Base-by-base conservation (phyloP, 2,329 filamentous ascomycete genomes). In the Acephala macrosclerotiorum region DNA sequence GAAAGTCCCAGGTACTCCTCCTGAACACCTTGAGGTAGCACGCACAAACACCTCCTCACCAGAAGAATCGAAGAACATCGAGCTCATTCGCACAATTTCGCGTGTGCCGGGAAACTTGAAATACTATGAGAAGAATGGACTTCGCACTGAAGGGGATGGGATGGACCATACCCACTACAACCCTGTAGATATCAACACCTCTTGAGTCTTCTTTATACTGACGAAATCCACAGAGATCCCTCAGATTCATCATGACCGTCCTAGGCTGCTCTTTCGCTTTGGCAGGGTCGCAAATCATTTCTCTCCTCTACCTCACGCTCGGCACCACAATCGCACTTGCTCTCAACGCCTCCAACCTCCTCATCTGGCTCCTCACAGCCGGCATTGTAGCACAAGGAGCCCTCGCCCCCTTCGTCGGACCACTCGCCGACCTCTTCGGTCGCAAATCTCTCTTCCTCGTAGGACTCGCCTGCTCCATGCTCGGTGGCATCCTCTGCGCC, bases 91-190 rank as follows among this genome's bases (percentile, higher is more conserved):
- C 1, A 51, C 36, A 7, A 51, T 53, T 11, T 59, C 55, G 33
- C 53, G 25, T 4, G 58, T 59, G 1, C 53, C 63, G 2, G 51
- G 26, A 20, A 57, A 61, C 26, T 35, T 26, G 29, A 61, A 79
- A 62, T 82, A 84, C 72, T 81, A 81, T 67, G 82, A 85, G 67
- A 82, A 83, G 65, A 72, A 79, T 70, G 80, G 79, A 38, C 68
- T 81, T 3, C 75, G 79, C 11, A 81, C 79, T 4, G 78, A 82
- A 61, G 81, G 79, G 36, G 81, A 84, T 71, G 82, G 79, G 40
- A 78, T 78, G 57, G 78, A 80, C 60, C 80, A 82, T 73, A 80
- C 42, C 20, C 26, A 8, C 14, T 61, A 61, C 59, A 42, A 61
- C 22, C 22, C 59, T 14, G 59, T 61, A 51, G 38, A 33, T 8